Evolutionary conservation across 331 rosid species (phyloP).

Genomic region (Saraca asoca): DNA sequence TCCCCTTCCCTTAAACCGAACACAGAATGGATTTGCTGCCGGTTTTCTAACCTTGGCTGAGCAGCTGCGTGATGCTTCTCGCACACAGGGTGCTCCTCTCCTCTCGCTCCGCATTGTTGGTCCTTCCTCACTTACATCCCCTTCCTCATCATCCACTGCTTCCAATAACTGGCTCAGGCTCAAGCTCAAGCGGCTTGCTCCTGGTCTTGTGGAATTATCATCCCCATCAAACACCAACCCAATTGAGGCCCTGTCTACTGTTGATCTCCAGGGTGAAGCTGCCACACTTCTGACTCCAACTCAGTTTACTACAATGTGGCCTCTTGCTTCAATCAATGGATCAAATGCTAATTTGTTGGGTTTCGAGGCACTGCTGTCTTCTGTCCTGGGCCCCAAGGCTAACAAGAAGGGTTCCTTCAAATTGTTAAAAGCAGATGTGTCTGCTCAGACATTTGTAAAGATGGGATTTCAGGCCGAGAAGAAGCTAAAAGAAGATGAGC

Average conservation of each 20-base stretch:
- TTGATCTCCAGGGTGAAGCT: constrained; percentile 48
- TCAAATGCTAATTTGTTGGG: constrained; percentile 74
- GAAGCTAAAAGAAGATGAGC: constrained; percentile 67
- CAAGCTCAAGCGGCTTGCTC: constrained; percentile 92
- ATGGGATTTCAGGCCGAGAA: constrained; percentile 85
- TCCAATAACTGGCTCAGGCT: constrained; percentile 67
- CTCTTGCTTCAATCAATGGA: constrained; percentile 78
- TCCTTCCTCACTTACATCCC: constrained; percentile 74
- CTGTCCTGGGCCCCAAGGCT: constrained; percentile 82
- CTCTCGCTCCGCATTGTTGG: constrained; percentile 87
- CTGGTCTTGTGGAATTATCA: constrained; percentile 89
- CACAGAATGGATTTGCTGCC: constrained; percentile 65
- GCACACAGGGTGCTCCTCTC: constrained; percentile 49
- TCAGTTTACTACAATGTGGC: constrained; percentile 73
- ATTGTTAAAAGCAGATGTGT: constrained; percentile 84
- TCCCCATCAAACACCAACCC: constrained; percentile 53
- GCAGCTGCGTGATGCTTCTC: constrained; percentile 70
- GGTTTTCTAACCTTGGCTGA: constrained; percentile 73
- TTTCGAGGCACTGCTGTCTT: constrained; percentile 65
- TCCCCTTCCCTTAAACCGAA: constrained; percentile 70
- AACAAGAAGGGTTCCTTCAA: constrained; percentile 73
- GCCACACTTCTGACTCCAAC: constrained; percentile 65
- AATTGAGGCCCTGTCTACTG: constrained; percentile 43
- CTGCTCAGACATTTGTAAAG: constrained; percentile 81
- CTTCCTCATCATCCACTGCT: constrained; percentile 59